Base-by-base conservation (phyloP, 495 filamentous ascomycete species). In the Aspergillus sparsus region DNA sequence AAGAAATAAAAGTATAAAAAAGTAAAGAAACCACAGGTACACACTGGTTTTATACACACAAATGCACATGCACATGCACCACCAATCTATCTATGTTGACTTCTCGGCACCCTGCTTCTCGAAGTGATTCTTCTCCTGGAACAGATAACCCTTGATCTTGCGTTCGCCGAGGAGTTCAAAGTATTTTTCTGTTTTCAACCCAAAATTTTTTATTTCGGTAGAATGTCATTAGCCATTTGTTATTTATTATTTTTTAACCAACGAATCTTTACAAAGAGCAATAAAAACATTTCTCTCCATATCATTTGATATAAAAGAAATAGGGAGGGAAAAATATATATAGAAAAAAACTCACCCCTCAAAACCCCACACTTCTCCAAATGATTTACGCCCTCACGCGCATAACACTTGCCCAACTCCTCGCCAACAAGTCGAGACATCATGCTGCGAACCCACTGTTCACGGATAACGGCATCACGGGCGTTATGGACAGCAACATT, bases 371-470 rank as follows among this genome's bases (percentile, higher is more conserved):
- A 98, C 80, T 97, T 98, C 85, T 97, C 93, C 65, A 98, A 74
- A 75, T 98, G 94, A 76, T 98, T 98, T 57, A 97, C 90, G 5
- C 94, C 94, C 77, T 98, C 93, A 58, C 88, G 82, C 68, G 84
- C 83, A 81, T 98, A 98, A 77, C 94, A 98, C 81, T 96, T 97
- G 66, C 90, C 86, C 77, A 98, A 74, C 79, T 98, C 95, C 76
- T 98, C 91, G 41, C 92, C 83, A 36, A 98, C 90, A 53, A 98
- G 79, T 60, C 94, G 81, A 16, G 91, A 90, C 94, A 97, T 98
- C 94, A 98, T 98, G 66, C 86, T 88, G 72, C 85, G 86, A 32
- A 98, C 92, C 95, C 95, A 98, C 78, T 98, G 94, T 77, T 98
- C 94, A 42, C 92, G 86, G 66, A 98, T 86, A 47, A 98, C 87